Percentiles rank a stretch among this genome's conserved stretches.
phyloP scores from a whole-genome alignment of 345 rosid genomes.

The Acer saccharum region DNA sequence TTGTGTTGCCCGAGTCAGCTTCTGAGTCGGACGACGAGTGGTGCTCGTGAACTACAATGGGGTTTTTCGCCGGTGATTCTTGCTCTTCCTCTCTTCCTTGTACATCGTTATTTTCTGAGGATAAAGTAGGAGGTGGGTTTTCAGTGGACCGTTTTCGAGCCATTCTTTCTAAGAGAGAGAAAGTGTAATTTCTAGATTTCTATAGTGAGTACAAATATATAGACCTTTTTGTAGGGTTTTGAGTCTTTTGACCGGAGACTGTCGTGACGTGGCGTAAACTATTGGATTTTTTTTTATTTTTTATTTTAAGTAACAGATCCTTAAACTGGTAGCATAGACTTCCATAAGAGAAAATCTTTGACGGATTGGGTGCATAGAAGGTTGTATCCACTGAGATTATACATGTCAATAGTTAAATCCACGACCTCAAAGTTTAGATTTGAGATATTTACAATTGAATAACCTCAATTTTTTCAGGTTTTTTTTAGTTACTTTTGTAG shows the following conservation, averaged over 20 bases:
- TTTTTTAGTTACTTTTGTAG: neutral
- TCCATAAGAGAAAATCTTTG: too few relatives aligned
- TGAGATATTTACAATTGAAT: too few relatives aligned
- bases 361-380: too few relatives aligned
- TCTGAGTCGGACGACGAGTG: constrained; percentile 26
- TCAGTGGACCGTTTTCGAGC: constrained; percentile 28
- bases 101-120: constrained; percentile 23
- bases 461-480: too few relatives aligned
- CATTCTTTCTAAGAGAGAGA: constrained; percentile 19
- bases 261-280: neutral
- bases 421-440: neutral
- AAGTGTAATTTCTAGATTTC: neutral
- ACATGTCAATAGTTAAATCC: too few relatives aligned
- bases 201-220: neutral
- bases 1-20: constrained; percentile 34
- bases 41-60: neutral
- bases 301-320: too few relatives aligned
- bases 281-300: neutral
- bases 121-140: constrained; percentile 34
- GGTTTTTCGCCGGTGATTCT: constrained; percentile 5
- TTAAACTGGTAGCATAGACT: too few relatives aligned
- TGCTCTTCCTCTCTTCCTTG: constrained; percentile 2
- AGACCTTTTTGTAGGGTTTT: constrained; percentile 6
- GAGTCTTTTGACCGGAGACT: neutral
- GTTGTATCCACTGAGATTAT: too few relatives aligned